phyloP scores from a whole-genome alignment of 202 grass and related monocot genomes.

The Panicum virgatum region DNA sequence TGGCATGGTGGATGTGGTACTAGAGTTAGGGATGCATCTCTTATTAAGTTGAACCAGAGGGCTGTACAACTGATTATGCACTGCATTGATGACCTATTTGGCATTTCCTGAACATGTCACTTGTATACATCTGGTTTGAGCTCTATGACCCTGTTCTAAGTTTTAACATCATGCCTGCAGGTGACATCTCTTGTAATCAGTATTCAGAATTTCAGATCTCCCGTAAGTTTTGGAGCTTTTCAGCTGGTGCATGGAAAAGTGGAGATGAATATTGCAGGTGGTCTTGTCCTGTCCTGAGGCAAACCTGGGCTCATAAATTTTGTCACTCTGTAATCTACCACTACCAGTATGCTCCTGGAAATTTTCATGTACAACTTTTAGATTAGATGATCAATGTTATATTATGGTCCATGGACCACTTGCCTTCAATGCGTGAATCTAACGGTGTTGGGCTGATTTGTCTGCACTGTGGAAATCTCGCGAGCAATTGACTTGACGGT shows the following conservation, averaged over 20 bases:
- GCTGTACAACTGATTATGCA: neutral
- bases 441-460: neutral
- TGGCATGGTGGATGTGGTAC: neutral
- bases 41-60: too few species aligned
- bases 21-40: neutral
- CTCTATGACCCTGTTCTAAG: neutral
- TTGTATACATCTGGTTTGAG: neutral
- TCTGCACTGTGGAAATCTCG: neutral
- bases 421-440: neutral
- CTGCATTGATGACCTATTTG: neutral
- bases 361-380: neutral
- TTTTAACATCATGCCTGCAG: constrained; percentile 3
- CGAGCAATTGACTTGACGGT: neutral
- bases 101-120: neutral
- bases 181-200: neutral
- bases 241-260: neutral
- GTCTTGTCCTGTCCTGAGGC: neutral
- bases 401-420: neutral
- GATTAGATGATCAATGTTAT: neutral
- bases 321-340: neutral
- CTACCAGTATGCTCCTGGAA: neutral
- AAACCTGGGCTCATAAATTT: neutral
- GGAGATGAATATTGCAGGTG: neutral
- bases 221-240: neutral
- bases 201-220: neutral